Conservation (phyloP, 2,329 filamentous ascomycete species). For the Arthrinium phaeospermum region DNA sequence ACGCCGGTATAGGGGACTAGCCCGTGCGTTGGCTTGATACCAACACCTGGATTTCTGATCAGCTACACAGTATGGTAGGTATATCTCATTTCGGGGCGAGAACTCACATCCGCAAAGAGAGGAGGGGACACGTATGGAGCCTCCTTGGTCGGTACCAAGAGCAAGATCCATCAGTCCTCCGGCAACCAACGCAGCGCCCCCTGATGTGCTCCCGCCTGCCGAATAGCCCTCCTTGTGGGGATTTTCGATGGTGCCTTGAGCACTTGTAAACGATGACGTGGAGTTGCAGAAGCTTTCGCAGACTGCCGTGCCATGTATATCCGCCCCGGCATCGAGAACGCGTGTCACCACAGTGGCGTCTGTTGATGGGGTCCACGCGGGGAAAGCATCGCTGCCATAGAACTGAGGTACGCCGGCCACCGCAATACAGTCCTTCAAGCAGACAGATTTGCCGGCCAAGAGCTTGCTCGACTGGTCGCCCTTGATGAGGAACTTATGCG, state of each 20-base stretch:
- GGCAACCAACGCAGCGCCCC: constrained; percentile 52
- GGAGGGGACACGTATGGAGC: constrained; percentile 52
- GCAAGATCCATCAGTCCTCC: constrained; percentile 50
- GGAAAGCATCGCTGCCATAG: constrained; percentile 56
- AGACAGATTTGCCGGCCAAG: constrained; percentile 52
- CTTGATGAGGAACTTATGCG: constrained; percentile 53
- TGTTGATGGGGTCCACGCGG: constrained; percentile 54
- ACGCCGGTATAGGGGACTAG: constrained; percentile 58
- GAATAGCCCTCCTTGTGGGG: constrained; percentile 51
- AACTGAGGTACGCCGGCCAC: constrained; percentile 60
- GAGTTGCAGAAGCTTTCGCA: constrained; percentile 61
- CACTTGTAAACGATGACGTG: constrained; percentile 52
- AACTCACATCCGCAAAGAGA: constrained; percentile 42
- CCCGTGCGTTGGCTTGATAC: constrained; percentile 57
- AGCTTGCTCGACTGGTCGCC: constrained; percentile 32
- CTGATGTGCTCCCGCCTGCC: constrained; percentile 55
- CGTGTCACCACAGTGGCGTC: constrained; percentile 61
- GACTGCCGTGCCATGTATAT: constrained; percentile 55
- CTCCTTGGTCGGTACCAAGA: constrained; percentile 55
- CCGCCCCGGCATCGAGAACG: constrained; percentile 54
- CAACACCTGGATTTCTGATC: constrained; percentile 35
- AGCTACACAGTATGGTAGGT: background rate
- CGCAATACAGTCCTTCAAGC: constrained; percentile 60
- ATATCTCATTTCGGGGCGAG: background rate
- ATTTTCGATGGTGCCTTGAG: constrained; percentile 53